Conservation (phyloP, 73 alveolate species). For the Stentor roeselii region DNA sequence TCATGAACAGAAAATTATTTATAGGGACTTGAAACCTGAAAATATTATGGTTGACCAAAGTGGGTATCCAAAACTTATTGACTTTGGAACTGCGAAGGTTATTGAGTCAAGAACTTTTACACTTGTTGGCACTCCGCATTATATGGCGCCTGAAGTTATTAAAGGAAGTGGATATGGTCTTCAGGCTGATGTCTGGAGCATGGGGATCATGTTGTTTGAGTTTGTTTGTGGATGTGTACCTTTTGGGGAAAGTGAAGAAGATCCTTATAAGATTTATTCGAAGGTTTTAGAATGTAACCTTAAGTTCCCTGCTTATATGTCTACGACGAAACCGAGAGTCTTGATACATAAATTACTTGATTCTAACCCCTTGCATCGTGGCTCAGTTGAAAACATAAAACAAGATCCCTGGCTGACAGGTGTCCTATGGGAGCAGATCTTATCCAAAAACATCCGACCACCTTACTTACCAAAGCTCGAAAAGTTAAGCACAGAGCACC, state of each 20-base stretch:
- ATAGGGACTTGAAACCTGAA: conserved; percentile 54
- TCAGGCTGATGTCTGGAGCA: conserved; percentile 82
- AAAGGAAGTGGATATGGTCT: conserved; percentile 57
- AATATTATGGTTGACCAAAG: conserved; percentile 43
- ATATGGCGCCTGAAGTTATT: conserved; percentile 83
- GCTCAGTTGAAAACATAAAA: not conserved
- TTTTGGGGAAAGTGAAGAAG: conserved; percentile 31
- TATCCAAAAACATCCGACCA: conserved; percentile 49
- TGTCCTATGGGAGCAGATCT: conserved; percentile 45
- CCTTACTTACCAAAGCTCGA: conserved; percentile 65
- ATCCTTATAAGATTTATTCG: not conserved
- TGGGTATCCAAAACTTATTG: conserved; percentile 47
- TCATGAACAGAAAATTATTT: conserved; percentile 37
- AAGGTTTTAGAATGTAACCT: not conserved
- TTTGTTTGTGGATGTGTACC: conserved; percentile 43
- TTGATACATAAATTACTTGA: conserved; percentile 8
- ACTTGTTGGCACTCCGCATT: conserved; percentile 78
- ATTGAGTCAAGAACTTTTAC: conserved; percentile 47
- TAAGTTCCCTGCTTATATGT: not conserved
- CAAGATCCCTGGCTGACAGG: conserved; percentile 14
- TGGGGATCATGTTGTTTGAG: conserved; percentile 82
- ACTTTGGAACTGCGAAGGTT: conserved; percentile 46
- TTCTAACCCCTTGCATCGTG: conserved; percentile 18
- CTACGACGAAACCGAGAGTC: not conserved
- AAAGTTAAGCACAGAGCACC: not conserved